Evolutionary conservation across 2,329 filamentous ascomycete species (phyloP).

Genomic region (Phaeosphaeria sp.): DNA sequence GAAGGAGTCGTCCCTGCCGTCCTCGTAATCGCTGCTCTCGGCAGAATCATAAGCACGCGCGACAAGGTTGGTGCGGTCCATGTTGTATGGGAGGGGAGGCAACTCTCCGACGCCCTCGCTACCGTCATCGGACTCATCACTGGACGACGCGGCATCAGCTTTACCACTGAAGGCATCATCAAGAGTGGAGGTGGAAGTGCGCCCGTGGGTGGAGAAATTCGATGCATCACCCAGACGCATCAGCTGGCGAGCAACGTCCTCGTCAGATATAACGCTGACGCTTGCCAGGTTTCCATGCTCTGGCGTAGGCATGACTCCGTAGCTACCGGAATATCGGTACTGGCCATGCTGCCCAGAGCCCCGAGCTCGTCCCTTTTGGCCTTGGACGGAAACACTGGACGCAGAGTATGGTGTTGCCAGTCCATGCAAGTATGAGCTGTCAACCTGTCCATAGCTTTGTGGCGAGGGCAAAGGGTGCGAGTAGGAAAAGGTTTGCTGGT

Average conservation of each 20-base stretch:
- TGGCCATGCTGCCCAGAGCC: slow-evolving; percentile 48
- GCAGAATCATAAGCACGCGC: slow-evolving; percentile 56
- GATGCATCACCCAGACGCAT: slow-evolving; percentile 95
- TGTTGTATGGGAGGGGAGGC: slow-evolving; percentile 45
- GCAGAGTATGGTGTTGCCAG: slow-evolving; percentile 46
- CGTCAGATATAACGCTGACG: slow-evolving; percentile 89
- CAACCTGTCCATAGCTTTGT: slow-evolving; percentile 68
- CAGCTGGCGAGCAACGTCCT: slow-evolving; percentile 95
- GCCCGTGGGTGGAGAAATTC: slow-evolving; percentile 83
- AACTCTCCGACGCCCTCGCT: slow-evolving; percentile 63
- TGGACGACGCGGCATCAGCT: slow-evolving; percentile 68
- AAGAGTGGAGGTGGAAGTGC: slow-evolving; percentile 89
- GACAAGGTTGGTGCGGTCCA: slow-evolving; percentile 24
- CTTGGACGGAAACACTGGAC: slow-evolving; percentile 40
- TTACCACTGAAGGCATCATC: slow-evolving; percentile 93
- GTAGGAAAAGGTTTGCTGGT: slow-evolving; percentile 81
- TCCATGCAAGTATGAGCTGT: slow-evolving; percentile 46
- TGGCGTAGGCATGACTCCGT: slow-evolving; percentile 80
- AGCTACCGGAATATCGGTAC: slow-evolving; percentile 54
- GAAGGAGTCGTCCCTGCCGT: slow-evolving; percentile 59
- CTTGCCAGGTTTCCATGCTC: slow-evolving; percentile 84
- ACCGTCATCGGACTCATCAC: slow-evolving; percentile 73
- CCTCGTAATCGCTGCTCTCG: slow-evolving; percentile 66
- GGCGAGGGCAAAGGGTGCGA: slow-evolving; percentile 82
- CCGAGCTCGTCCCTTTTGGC: slow-evolving; percentile 45